Base-by-base conservation (phyloP, 2,329 filamentous ascomycete genomes). In the Aureobasidium subglaciale region DNA sequence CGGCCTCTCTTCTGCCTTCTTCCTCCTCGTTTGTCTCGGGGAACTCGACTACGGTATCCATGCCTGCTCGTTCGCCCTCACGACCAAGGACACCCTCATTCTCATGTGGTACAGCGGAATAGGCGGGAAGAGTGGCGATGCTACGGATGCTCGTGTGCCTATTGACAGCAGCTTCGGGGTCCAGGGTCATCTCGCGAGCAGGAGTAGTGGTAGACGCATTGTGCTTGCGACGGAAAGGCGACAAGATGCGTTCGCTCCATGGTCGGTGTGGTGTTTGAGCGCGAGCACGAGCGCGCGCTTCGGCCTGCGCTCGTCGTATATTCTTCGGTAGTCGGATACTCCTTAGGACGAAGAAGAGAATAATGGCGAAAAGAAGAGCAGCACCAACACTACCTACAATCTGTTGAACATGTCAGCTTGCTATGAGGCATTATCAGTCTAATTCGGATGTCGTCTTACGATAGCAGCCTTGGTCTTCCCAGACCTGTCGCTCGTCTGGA, bases 121-220 rank as follows among this genome's bases (percentile, higher is more conserved):
- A 99, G 0, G 88, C 81, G 0, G 93, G 93, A 2, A 99, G 74
- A 0, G 93, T 97, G 80, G 96, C 93, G 56, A 97, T 84, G n/a
- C 90, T 95, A 55, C 92, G 85, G 42, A 97, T 79, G 8, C 89
- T 95, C 1, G 88, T 90, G 64, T 92, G 87, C 29, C 92, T 82
- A 67, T 92, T 88, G 11, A 96, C 82, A 4, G 72, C 74, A 22
- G 52, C 55, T 25, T 56, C 57, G 13, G 49, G 48, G 27, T 54
- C 49, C 9, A 55, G 37, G 15, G n/a, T 34, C 43, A 49, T 50
- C n/a, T 55, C 50, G 9, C 40, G 29, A n/a, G 20, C 20, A 13
- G 38, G 22, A 20, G 50, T 10, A 18, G 30, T 35, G 20, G n/a
- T 8, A 22, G 50, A 20, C n/a, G 18, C 18, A 10, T 5, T 13